Evolutionary conservation across 371 early-diverging fungal species (phyloP), one percentile per base, ranked within the genome.

Genomic region (Actinomucor elegans): DNA sequence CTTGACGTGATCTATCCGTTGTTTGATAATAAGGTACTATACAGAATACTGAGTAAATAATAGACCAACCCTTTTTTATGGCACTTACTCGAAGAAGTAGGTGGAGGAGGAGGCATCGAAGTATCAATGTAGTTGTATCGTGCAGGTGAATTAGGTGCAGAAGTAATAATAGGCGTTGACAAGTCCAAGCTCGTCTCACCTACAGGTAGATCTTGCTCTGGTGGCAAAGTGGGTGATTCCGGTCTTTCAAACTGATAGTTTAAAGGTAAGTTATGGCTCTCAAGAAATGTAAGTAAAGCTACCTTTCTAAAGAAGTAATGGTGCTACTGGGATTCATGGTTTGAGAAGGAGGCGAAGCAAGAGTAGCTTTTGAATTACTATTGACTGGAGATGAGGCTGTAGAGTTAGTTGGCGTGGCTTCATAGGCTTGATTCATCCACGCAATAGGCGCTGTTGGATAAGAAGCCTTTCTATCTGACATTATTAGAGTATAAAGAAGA

Each of bases 191-290:
- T n/a, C n/a, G n/a, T n/a, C 4, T 24, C 48, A 6, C 20, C 34
- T 5, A 18, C 21, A 4, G 42, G 42, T 7, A 33, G 10, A 18
- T 32, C 45, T 45, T 28, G 42, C 46, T 71, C 69, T 9, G 63
- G 65, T 12, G 72, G 72, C 14, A 71, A 43, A 0, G 72, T 71
- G 12, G 72, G 72, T 47, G 72, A 71, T 60, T 71, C 72, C 9
- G 72, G 68, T 26, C 67, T 48, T 44, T 71, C 65, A 51, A 35
- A 50, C 5, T 44, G 20, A 40, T 0, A 0, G 14, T 24, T 20
- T n/a, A n/a, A n/a, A n/a, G n/a, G n/a, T n/a, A n/a, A n/a, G n/a
- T n/a, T n/a, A n/a, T n/a, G n/a, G n/a, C n/a, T n/a, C n/a, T n/a
- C n/a, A n/a, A n/a, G n/a, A n/a, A n/a, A n/a, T n/a, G n/a, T n/a